Evolutionary conservation across 768 basidiomycete species (phyloP), one percentile per base, ranked within the genome.

Genomic region (Daedaleopsis sinensis): DNA sequence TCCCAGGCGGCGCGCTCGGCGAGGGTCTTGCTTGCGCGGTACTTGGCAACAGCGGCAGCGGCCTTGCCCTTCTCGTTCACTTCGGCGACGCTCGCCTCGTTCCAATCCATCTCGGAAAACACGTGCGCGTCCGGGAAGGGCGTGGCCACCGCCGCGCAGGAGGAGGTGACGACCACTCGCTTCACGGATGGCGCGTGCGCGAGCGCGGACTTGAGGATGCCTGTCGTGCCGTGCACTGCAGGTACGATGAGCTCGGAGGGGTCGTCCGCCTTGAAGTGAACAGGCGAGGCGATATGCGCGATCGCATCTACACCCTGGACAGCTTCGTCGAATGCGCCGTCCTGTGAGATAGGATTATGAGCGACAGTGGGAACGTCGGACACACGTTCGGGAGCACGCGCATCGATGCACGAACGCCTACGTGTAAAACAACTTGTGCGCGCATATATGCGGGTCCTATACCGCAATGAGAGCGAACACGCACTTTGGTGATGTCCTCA

Each of bases 261-360:
- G 39, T 85, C 79, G 19, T 77, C 74, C 0, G 76, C 78, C 1
- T 80, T 74, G 24, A 77, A 64, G 55, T 80, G 75, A 67, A 86
- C 80, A 0, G 90, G 89, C 1, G 89, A 89, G 0, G 88, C 89
- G 3, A 80, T 84, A 67, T 91, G 91, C 39, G 77, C 80, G 52
- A 94, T 83, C 0, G 82, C 92, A 59, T 90, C 86, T 5, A 93
- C 85, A 1, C 81, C 90, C 70, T 86, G 84, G 61, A 93, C 88
- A 0, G 86, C 91, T 56, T 92, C 86, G 70, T 94, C 90, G 63
- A 93, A 95, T 1, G 87, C 89, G 7, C 83, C 84, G 3, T 81
- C 81, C 85, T 87, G 24, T 7, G 24, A 18, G 3, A 5, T 7
- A 12, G n/a, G n/a, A n/a, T n/a, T n/a, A 10, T 11, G 15, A 8